These are phyloP conservation scores for Chrysoporthe austroafricana DNA, from an alignment of 2,329 filamentous ascomycete genomes.

Conservation along the genomic window DNA sequence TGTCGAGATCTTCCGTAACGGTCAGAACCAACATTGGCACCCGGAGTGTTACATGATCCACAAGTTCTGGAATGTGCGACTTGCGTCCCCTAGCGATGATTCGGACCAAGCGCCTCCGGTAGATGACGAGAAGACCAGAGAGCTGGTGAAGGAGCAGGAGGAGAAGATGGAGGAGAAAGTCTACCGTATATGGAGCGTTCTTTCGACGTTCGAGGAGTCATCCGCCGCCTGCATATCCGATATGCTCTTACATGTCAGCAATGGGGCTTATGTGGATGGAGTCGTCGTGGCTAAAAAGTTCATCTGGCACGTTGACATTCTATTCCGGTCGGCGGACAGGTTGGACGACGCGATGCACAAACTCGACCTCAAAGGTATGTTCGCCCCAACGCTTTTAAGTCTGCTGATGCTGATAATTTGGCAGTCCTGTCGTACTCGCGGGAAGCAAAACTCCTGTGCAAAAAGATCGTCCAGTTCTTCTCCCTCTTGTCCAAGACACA, in stretches of 20 bases:
- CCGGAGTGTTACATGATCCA: constrained; percentile 99
- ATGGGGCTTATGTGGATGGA: constrained; percentile 93
- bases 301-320: constrained; percentile 91
- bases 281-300: constrained; percentile 95
- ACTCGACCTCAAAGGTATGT: constrained; percentile 75
- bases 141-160: constrained; percentile 80
- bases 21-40: constrained; percentile 98
- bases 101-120: constrained; percentile 46
- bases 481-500: constrained; percentile 92
- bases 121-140: constrained; percentile 66
- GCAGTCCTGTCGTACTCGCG: constrained; percentile 85
- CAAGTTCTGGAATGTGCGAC: constrained; percentile 98
- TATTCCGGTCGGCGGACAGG: constrained; percentile 86
- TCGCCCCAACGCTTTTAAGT: background rate
- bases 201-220: constrained; percentile 96
- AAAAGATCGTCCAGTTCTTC: constrained; percentile 99
- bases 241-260: constrained; percentile 98
- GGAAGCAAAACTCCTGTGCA: constrained; percentile 98
- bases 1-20: constrained; percentile 97
- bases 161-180: constrained; percentile 98
- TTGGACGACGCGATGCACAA: constrained; percentile 74
- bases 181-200: constrained; percentile 95
- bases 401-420: constrained; percentile 33
- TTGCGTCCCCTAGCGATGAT: constrained; percentile 65
- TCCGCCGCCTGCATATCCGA: constrained; percentile 98